Percentiles rank a stretch among this genome's conserved stretches.
Conservation (phyloP, 108 stramenopile species). For the Conticribra weissflogii region DNA sequence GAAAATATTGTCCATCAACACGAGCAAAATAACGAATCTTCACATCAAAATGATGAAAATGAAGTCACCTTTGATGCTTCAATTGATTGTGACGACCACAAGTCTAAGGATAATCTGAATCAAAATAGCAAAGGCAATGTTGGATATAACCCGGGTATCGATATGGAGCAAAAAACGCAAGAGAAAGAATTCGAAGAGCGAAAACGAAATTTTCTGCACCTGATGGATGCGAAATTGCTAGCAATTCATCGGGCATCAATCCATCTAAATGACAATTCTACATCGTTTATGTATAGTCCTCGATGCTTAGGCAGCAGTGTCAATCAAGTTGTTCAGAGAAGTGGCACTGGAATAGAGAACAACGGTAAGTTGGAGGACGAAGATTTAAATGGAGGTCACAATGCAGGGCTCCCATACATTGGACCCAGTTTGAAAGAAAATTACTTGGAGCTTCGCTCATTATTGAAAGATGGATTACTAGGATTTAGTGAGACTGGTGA, state of each 20-base stretch:
- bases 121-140: neutral
- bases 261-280: slow-evolving; percentile 42
- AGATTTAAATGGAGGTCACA: neutral
- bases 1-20: too few relatives aligned
- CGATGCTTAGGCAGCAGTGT: neutral
- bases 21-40: too few relatives aligned
- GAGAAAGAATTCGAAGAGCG: slow-evolving; percentile 1
- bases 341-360: neutral
- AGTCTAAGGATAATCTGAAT: neutral
- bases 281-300: slow-evolving; percentile 22
- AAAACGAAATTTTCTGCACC: slow-evolving; percentile 5
- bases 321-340: neutral
- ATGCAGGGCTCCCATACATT: slow-evolving; percentile 21
- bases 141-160: neutral
- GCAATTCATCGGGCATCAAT: slow-evolving; percentile 35
- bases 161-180: too few relatives aligned
- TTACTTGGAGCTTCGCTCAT: slow-evolving; percentile 24
- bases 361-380: neutral
- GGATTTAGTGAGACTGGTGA: slow-evolving; percentile 23
- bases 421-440: slow-evolving; percentile 41
- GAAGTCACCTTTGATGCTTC: too few relatives aligned
- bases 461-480: slow-evolving; percentile 35
- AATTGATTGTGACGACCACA: too few relatives aligned
- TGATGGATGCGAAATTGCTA: slow-evolving; percentile 25
- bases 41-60: too few relatives aligned